These are phyloP conservation scores for Neurospora sp. DNA, from an alignment of 495 filamentous ascomycete species.

Conservation along the genomic window DNA sequence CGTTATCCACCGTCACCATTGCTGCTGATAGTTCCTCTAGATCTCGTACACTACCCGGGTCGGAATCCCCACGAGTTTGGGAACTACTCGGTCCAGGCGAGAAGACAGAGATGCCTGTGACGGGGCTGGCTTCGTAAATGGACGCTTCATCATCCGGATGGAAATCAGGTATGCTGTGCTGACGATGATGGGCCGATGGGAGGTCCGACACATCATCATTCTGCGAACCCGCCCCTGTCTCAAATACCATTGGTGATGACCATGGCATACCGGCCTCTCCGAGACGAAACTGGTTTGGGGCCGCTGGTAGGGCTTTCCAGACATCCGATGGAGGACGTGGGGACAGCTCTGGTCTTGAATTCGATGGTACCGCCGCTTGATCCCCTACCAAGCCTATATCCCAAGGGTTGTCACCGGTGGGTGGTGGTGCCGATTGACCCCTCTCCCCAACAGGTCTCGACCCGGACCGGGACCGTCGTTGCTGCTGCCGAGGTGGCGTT, in stretches of 20 bases:
- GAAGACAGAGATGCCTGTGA: conserved; percentile 17
- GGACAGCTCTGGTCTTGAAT: background rate
- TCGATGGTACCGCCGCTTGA: background rate
- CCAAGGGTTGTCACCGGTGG: conserved; percentile 33
- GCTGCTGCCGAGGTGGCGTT: conserved; percentile 10
- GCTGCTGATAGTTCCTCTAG: conserved; percentile 39
- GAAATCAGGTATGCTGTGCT: conserved; percentile 1
- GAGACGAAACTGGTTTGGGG: conserved; percentile 30
- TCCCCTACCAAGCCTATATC: conserved; percentile 16
- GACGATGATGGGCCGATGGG: background rate
- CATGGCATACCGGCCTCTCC: conserved; percentile 36
- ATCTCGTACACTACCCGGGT: conserved; percentile 23
- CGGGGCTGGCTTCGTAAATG: conserved; percentile 11
- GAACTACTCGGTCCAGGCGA: conserved; percentile 11
- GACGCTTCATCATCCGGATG: conserved; percentile 2
- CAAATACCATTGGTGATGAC: conserved; percentile 25
- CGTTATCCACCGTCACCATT: conserved; percentile 47
- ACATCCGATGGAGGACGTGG: conserved; percentile 6
- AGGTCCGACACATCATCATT: conserved; percentile 4
- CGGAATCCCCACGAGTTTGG: background rate
- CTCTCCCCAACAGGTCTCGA: conserved; percentile 26
- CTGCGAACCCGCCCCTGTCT: conserved; percentile 7
- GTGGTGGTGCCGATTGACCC: conserved; percentile 35
- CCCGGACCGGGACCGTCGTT: conserved; percentile 16
- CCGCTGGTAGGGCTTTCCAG: conserved; percentile 29